Evolutionary conservation across 345 rosid species (phyloP).

Genomic region (Barbarea vulgaris): DNA sequence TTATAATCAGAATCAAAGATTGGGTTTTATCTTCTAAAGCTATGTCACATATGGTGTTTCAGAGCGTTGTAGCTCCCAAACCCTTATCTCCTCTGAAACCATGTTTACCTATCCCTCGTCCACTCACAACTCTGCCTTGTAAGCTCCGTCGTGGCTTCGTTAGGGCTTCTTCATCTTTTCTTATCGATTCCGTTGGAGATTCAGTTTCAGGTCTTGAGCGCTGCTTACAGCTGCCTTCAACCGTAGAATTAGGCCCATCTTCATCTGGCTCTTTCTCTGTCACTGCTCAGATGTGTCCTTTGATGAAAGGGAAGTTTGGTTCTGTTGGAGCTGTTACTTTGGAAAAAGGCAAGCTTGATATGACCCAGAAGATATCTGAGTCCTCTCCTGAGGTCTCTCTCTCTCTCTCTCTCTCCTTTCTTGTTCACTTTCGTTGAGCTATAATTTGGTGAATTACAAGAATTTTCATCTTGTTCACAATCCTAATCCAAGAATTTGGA

Average conservation of each 20-base stretch:
- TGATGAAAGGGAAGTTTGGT: constrained; percentile 73
- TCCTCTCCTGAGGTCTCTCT: constrained; percentile 77
- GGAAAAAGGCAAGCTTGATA: constrained; percentile 86
- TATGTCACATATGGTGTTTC: constrained; percentile 55
- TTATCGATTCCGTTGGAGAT: constrained; percentile 53
- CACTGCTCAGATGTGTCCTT: constrained; percentile 53
- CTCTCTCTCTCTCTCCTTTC: not conserved
- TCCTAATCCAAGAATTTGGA: constrained; percentile 10
- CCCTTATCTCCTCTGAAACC: constrained; percentile 44
- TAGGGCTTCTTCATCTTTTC: constrained; percentile 42
- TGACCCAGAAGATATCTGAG: constrained; percentile 58
- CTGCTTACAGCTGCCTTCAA: constrained; percentile 51
- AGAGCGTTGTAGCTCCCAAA: constrained; percentile 47
- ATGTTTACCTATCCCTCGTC: constrained; percentile 43
- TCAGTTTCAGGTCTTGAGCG: constrained; percentile 58
- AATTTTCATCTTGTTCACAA: not conserved
- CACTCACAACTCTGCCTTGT: constrained; percentile 34
- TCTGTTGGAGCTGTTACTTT: constrained; percentile 80
- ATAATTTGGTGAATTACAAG: not conserved
- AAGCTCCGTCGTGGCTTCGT: constrained; percentile 47
- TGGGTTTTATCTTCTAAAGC: constrained; percentile 1
- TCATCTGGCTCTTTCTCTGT: constrained; percentile 38
- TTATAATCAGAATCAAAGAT: not conserved
- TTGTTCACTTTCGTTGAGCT: not conserved
- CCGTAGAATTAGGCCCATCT: constrained; percentile 35